Base-by-base conservation (phyloP, 1,284 basidiomycete species). In the Sphagnurus paluster region DNA sequence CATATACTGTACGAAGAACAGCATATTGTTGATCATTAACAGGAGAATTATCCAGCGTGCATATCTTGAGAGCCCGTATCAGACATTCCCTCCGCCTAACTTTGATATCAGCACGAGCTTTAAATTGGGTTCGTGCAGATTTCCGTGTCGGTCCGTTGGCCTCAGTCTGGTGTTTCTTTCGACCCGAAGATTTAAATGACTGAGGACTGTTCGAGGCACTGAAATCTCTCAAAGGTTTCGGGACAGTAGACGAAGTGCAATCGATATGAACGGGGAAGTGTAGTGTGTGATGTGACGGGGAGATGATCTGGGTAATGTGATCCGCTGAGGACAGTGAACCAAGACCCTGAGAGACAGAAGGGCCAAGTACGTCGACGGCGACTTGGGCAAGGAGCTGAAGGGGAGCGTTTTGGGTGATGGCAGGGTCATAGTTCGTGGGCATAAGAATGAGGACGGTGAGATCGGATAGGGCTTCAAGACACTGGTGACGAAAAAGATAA, bases 1-100 rank as follows among this genome's bases (percentile, higher is more conserved):
- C 71, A 56, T 76, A 81, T 14, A 81, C 75, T 71, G 79, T 79
- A 48, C 72, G 71, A 49, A 80, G 71, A 43, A 80, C 70, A 55
- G 70, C 66, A 26, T 76, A 68, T 55, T 80, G 79, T 39, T 70
- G 71, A 47, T 72, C 64, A 44, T 77, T 78, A 28, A 75, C 77
- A 39, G 79, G 77, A 9, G 77, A 78, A 57, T 81, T 81, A 51
- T 75, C 74, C 7, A 78, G 66, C 39, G 77, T 74, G 52, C 68
- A 71, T 52, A 79, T 78, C 50, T 68, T 68, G 34, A 65, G 66
- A 11, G 77, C 76, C 28, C 71, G 71, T 25, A 63, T 63, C 57
- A 75, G 63, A 50, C 71, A 59, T 23, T 72, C 65, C 47, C 62
- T 65, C 42, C 68, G 60, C 42, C 59, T 62, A 8, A 53, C 54